phyloP scores from a whole-genome alignment of 169 alveolate species.

The Eimeria falciformis region DNA sequence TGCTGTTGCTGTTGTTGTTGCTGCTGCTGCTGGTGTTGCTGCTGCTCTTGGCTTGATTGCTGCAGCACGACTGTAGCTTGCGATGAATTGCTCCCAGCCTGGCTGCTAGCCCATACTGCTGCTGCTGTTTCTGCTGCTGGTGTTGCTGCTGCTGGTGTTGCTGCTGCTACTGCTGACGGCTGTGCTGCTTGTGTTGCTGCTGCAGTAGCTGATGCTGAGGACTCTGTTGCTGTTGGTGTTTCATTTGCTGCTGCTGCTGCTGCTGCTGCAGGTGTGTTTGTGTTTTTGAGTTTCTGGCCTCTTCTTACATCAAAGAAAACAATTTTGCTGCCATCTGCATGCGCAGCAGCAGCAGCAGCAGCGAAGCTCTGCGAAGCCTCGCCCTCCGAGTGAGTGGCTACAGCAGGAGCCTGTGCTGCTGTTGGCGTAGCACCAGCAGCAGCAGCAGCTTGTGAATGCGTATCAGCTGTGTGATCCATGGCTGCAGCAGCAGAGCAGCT shows the following conservation, averaged over 20 bases:
- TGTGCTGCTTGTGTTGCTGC: neutral
- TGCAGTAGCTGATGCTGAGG: neutral
- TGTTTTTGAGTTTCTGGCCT: neutral
- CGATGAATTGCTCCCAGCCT: constrained; percentile 24
- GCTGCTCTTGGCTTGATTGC: constrained; percentile 3
- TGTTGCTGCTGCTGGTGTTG: constrained; percentile 14
- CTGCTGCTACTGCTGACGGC: neutral
- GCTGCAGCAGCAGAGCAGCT: constrained; percentile 21
- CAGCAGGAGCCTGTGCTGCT: neutral
- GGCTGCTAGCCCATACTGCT: neutral
- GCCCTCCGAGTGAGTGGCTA: neutral
- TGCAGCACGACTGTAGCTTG: neutral
- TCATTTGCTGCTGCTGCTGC: no score
- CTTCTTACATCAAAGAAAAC: constrained; percentile 6
- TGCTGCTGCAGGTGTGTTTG: neutral
- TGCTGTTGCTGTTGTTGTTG: constrained; percentile 8
- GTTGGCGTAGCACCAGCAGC: neutral
- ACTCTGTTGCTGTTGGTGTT: neutral
- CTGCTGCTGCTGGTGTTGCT: constrained; percentile 18
- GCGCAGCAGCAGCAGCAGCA: constrained; percentile 56
- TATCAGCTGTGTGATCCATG: neutral
- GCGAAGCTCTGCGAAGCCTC: constrained; percentile 16
- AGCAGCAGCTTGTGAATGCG: no score
- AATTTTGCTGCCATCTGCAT: constrained; percentile 4
- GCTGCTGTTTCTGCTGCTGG: constrained; percentile 38